Evolutionary conservation across 352 stramenopile species (phyloP).

Genomic region (Pythium periplocum): DNA sequence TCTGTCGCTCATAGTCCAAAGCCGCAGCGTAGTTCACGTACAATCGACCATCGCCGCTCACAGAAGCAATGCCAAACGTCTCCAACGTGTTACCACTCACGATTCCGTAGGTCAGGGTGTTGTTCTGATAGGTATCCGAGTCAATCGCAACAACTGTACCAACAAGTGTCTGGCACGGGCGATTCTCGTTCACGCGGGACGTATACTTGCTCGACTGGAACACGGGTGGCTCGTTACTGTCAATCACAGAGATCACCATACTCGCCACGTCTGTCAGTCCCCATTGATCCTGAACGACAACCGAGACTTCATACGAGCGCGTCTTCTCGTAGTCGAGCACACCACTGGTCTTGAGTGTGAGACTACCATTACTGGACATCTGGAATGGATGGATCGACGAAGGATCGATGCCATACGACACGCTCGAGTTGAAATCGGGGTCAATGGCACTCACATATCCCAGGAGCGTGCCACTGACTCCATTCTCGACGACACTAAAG

Average conservation of each 20-base stretch:
- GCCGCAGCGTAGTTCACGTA: slow-evolving; percentile 22
- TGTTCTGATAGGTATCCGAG: slow-evolving; percentile 42
- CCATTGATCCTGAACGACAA: slow-evolving; percentile 24
- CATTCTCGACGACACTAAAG: slow-evolving; percentile 17
- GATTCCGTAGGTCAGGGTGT: slow-evolving; percentile 40
- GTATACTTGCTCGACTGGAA: slow-evolving; percentile 28
- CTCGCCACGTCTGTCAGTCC: slow-evolving; percentile 17
- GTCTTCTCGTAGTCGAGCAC: slow-evolving; percentile 17
- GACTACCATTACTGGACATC: not conserved
- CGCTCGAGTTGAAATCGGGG: slow-evolving; percentile 7
- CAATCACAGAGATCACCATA: slow-evolving; percentile 29
- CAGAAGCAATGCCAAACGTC: slow-evolving; percentile 33
- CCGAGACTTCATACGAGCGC: slow-evolving; percentile 11
- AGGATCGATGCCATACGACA: slow-evolving; percentile 8
- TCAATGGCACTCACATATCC: slow-evolving; percentile 16
- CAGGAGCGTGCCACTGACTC: slow-evolving; percentile 4
- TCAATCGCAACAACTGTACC: slow-evolving; percentile 31
- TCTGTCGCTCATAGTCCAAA: slow-evolving; percentile 41
- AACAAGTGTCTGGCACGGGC: slow-evolving; percentile 20
- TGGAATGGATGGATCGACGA: slow-evolving; percentile 5
- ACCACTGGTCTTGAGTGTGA: slow-evolving; percentile 14
- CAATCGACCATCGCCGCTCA: slow-evolving; percentile 28
- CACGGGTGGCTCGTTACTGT: slow-evolving; percentile 40
- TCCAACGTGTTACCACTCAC: slow-evolving; percentile 32
- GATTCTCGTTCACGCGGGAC: slow-evolving; percentile 36